phyloP scores from a whole-genome alignment of 1,284 basidiomycete genomes.

The Sphagnurus paluster region DNA sequence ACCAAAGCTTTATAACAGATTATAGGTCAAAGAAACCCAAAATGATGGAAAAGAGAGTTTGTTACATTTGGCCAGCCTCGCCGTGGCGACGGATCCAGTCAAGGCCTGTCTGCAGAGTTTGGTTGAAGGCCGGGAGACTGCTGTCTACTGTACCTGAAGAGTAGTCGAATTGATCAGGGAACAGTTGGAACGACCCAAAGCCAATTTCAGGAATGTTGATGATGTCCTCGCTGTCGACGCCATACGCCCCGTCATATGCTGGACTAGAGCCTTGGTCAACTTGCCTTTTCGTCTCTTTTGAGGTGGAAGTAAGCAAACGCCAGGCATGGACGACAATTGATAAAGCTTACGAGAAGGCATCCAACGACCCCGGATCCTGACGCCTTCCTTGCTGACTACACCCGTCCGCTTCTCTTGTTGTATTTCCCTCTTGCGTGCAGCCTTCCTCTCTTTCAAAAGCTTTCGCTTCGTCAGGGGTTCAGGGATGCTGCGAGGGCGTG shows the following conservation, averaged over 20 bases:
- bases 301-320: constrained; percentile 2
- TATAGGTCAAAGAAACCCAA: constrained; percentile 1
- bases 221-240: constrained; percentile 72
- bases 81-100: constrained; percentile 57
- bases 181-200: constrained; percentile 60
- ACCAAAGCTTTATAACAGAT: constrained; percentile 37
- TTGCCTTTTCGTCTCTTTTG: constrained; percentile 48
- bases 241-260: constrained; percentile 56
- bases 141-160: constrained; percentile 37
- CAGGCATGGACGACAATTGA: constrained; percentile 1
- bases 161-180: constrained; percentile 66
- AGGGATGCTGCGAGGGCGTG: constrained; percentile 34
- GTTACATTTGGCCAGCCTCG: constrained; percentile 43
- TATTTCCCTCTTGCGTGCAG: constrained; percentile 40
- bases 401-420: constrained; percentile 26
- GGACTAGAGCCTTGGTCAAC: constrained; percentile 40
- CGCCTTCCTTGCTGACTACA: constrained; percentile 33
- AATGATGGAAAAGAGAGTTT: constrained; percentile 9
- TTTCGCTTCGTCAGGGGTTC: constrained; percentile 43
- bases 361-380: constrained; percentile 65
- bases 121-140: constrained; percentile 48
- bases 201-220: constrained; percentile 54
- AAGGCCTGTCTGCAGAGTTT: constrained; percentile 48
- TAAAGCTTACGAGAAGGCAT: constrained; percentile 44
- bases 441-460: constrained; percentile 47